Evolutionary conservation across 2,329 filamentous ascomycete genomes (phyloP).

Genomic region (Trichoderma lentiforme): DNA sequence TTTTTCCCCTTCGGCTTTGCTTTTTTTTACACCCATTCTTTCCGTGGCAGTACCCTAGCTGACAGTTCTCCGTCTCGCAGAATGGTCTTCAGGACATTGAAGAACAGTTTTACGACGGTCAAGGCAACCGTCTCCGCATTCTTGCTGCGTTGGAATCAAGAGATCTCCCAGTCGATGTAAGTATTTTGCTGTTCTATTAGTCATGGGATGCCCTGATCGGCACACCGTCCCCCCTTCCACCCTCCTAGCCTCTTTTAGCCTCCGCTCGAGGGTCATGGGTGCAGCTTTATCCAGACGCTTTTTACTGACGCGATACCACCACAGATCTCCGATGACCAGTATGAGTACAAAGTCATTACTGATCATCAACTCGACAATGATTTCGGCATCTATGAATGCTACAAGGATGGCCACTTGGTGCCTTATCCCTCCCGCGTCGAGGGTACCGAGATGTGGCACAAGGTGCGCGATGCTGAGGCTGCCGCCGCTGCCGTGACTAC

Average conservation of each 20-base stretch:
- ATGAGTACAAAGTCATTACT: conserved; percentile 44
- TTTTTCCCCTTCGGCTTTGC: background rate
- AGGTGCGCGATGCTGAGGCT: conserved; percentile 36
- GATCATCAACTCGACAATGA: conserved; percentile 42
- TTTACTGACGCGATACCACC: conserved; percentile 11
- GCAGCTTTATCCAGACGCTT: background rate
- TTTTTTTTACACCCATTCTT: background rate
- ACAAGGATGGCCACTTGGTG: conserved; percentile 41
- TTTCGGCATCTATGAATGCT: conserved; percentile 43
- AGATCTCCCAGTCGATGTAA: conserved; percentile 48
- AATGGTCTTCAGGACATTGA: conserved; percentile 38
- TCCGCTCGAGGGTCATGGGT: background rate
- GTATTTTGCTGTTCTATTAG: conserved; percentile 25
- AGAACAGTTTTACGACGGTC: conserved; percentile 43
- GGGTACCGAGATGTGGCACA: conserved; percentile 43
- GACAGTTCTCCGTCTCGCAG: conserved; percentile 27
- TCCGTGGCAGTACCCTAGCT: conserved; percentile 14
- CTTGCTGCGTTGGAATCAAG: conserved; percentile 43
- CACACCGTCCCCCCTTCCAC: background rate
- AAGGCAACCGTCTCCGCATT: conserved; percentile 45
- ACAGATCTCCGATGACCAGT: conserved; percentile 43
- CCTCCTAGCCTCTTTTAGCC: background rate
- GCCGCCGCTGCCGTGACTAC: conserved; percentile 32
- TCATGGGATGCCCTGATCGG: background rate
- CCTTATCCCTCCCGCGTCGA: conserved; percentile 44